Conservation (phyloP, 257 asterid species). For the Datura wrightii region DNA sequence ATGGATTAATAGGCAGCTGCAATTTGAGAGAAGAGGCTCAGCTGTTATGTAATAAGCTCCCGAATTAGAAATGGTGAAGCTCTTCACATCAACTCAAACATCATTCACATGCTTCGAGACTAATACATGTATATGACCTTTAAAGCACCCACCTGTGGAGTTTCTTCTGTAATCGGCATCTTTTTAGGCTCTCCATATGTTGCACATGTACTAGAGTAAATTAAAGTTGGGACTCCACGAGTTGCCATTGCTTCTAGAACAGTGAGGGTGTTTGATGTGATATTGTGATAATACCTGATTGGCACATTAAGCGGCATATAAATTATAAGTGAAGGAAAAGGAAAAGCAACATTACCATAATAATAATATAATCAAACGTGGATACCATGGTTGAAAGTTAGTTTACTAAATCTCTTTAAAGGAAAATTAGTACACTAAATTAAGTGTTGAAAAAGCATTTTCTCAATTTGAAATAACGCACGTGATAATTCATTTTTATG, state of each 20-base stretch:
- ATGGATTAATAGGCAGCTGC: constrained; percentile 65
- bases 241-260: constrained; percentile 79
- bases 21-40: constrained; percentile 32
- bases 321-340: background rate
- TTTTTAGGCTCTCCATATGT: constrained; percentile 84
- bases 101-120: constrained; percentile 17
- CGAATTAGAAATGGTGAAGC: background rate
- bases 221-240: constrained; percentile 66
- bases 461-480: background rate
- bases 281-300: constrained; percentile 89
- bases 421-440: background rate
- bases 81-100: background rate
- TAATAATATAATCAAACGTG: background rate
- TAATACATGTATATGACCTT: constrained; percentile 12
- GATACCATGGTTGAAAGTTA: background rate
- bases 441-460: background rate
- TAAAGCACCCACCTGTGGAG: constrained; percentile 58
- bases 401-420: background rate
- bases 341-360: constrained; percentile 5
- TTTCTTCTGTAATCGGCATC: constrained; percentile 86
- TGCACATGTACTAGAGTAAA: constrained; percentile 44
- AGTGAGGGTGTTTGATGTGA: constrained; percentile 83
- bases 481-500: background rate
- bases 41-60: background rate
- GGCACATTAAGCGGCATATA: background rate